Conservation (phyloP, 306 rosid genomes). For the Lathyrus aphaca region DNA sequence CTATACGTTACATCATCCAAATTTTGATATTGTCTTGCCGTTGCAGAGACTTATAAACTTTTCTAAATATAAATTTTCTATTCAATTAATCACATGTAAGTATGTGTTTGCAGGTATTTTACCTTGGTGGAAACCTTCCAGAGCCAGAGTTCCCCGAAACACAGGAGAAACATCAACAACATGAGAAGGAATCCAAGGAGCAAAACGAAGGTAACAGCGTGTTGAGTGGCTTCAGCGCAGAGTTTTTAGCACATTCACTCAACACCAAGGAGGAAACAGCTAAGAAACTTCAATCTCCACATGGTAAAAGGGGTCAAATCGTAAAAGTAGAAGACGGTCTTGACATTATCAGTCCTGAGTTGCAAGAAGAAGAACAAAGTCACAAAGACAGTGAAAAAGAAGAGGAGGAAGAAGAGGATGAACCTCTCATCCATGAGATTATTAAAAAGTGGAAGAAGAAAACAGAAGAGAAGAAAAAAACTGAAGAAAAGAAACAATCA, state of each 20-base stretch:
- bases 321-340: constrained; percentile 48
- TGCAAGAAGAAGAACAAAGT: background rate
- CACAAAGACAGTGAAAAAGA: too few relatives aligned
- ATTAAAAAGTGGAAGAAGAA: background rate
- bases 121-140: constrained; percentile 67
- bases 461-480: background rate
- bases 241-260: constrained; percentile 46
- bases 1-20: background rate
- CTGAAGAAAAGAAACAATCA: background rate
- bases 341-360: constrained; percentile 45
- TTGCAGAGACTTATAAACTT: background rate
- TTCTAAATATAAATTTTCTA: background rate
- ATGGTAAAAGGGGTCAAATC: constrained; percentile 41
- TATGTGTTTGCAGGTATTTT: constrained; percentile 50
- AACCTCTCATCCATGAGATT: background rate
- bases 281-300: constrained; percentile 39
- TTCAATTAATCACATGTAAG: too few relatives aligned
- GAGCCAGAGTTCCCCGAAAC: too few relatives aligned
- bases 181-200: background rate
- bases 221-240: constrained; percentile 44
- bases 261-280: constrained; percentile 41
- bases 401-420: background rate
- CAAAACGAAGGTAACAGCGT: constrained; percentile 26
- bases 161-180: constrained; percentile 21
- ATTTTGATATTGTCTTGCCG: background rate